Conservation (phyloP, 2,329 filamentous ascomycete genomes). For the Arthrobotrys conoides region DNA sequence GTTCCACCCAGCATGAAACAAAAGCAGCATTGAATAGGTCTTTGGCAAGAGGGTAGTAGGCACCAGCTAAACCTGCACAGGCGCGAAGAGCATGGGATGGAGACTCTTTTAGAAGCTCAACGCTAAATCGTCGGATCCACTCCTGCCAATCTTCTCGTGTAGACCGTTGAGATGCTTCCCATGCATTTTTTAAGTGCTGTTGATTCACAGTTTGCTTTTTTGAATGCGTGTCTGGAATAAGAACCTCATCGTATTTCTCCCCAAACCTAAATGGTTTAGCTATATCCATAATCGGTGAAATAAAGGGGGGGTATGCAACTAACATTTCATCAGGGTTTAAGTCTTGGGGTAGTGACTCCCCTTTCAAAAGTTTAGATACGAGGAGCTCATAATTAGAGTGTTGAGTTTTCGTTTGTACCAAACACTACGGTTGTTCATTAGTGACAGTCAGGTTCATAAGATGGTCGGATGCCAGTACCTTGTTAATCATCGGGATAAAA, state of each 20-base stretch:
- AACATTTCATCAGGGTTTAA: slow-evolving; percentile 81
- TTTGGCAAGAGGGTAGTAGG: slow-evolving; percentile 90
- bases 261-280: slow-evolving; percentile 71
- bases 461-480: slow-evolving; percentile 69
- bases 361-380: slow-evolving; percentile 92
- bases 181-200: slow-evolving; percentile 95
- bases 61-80: slow-evolving; percentile 89
- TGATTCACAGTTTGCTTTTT: slow-evolving; percentile 98
- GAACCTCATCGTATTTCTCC: slow-evolving; percentile 82
- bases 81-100: slow-evolving; percentile 95
- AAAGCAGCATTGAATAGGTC: slow-evolving; percentile 99
- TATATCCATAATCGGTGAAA: not conserved
- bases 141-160: slow-evolving; percentile 99
- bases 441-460: not conserved
- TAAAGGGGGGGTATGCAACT: slow-evolving; percentile 15
- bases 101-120: slow-evolving; percentile 92
- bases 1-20: slow-evolving; percentile 97
- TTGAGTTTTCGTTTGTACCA: slow-evolving; percentile 83
- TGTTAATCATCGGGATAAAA: slow-evolving; percentile 93
- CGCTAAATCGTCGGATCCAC: slow-evolving; percentile 97
- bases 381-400: slow-evolving; percentile 94
- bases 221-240: slow-evolving; percentile 84
- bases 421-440: slow-evolving; percentile 66
- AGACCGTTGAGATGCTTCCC: slow-evolving; percentile 96
- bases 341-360: slow-evolving; percentile 94